Percentiles rank a stretch among this genome's conserved stretches.
Conservation (phyloP, 2,329 filamentous ascomycete species). For the Xylariaceae sp. region DNA sequence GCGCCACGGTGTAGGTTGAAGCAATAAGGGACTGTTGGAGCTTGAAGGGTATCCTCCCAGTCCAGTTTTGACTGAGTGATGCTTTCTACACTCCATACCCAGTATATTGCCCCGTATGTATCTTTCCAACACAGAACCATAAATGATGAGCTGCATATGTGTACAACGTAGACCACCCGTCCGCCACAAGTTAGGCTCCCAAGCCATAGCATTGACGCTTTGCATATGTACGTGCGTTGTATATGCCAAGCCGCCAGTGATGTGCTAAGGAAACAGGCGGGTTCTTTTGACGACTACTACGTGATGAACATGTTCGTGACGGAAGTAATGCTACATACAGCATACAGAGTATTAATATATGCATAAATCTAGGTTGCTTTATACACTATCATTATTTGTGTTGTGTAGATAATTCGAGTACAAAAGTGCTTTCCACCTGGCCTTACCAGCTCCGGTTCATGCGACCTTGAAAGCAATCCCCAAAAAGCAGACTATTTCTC, state of each 20-base stretch:
- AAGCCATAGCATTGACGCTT: conserved; percentile 37
- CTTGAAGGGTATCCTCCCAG: not conserved
- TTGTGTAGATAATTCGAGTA: not conserved
- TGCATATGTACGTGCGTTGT: conserved; percentile 39
- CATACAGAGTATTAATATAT: not conserved
- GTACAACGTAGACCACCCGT: conserved; percentile 24
- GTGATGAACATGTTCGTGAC: conserved; percentile 25
- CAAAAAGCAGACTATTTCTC: conserved; percentile 2
- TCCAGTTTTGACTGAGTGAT: conserved; percentile 1
- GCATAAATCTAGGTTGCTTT: not conserved
- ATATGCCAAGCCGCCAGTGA: conserved; percentile 33
- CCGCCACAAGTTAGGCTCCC: conserved; percentile 37
- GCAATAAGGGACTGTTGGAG: conserved; percentile 9
- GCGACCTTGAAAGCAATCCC: conserved; percentile 31
- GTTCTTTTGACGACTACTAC: not conserved
- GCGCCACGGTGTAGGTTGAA: conserved; percentile 22
- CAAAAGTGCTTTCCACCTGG: conserved; percentile 20
- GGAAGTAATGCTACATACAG: too few species aligned
- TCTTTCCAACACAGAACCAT: conserved; percentile 17
- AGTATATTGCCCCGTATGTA: not conserved
- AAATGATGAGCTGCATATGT: conserved; percentile 24
- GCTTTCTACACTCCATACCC: not conserved
- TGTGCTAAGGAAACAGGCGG: not conserved
- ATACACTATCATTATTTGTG: too few species aligned
- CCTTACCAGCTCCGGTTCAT: conserved; percentile 36